These are phyloP conservation scores for Protomyces pachydermus DNA, from an alignment of 1,139 yeast genomes.

Conservation along the genomic window DNA sequence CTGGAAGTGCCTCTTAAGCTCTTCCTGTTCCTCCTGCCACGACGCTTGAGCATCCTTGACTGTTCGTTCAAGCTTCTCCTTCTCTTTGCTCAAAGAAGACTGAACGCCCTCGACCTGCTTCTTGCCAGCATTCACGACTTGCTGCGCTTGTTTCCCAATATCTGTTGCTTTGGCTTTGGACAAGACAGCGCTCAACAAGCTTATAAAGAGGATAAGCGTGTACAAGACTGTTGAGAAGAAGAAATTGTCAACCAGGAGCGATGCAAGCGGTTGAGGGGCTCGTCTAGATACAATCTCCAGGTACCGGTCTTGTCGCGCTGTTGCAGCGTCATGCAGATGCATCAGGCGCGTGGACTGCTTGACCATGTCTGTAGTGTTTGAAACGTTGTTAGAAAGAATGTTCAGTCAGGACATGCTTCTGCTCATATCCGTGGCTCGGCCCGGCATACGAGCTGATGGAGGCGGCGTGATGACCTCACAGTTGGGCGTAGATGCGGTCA, in stretches of 20 bases:
- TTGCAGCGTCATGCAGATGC: slow-evolving; percentile 8
- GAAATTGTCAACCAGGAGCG: slow-evolving; percentile 11
- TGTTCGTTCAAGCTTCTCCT: not conserved
- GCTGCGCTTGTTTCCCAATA: slow-evolving; percentile 2
- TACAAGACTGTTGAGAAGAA: slow-evolving; percentile 7
- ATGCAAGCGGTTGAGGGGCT: not conserved
- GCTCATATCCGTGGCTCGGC: too few species aligned
- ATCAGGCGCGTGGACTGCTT: not conserved
- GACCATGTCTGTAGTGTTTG: not conserved
- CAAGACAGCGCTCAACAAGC: slow-evolving; percentile 10
- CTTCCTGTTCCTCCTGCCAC: slow-evolving; percentile 20
- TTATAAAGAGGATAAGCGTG: slow-evolving; percentile 1
- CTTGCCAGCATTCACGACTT: slow-evolving; percentile 1
- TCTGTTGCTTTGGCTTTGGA: slow-evolving; percentile 4
- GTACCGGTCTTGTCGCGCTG: slow-evolving; percentile 7
- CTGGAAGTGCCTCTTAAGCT: slow-evolving; percentile 11
- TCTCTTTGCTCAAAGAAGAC: not conserved
- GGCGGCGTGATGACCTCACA: too few species aligned
- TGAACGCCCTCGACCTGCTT: not conserved
- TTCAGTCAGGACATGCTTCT: too few species aligned
- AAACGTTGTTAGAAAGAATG: too few species aligned
- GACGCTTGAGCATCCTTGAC: not conserved
- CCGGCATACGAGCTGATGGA: too few species aligned
- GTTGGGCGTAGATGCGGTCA: too few species aligned
- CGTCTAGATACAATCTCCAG: not conserved